Conservation (phyloP, 176 grass and related monocot genomes). For the Rhynchospora breviuscula region DNA sequence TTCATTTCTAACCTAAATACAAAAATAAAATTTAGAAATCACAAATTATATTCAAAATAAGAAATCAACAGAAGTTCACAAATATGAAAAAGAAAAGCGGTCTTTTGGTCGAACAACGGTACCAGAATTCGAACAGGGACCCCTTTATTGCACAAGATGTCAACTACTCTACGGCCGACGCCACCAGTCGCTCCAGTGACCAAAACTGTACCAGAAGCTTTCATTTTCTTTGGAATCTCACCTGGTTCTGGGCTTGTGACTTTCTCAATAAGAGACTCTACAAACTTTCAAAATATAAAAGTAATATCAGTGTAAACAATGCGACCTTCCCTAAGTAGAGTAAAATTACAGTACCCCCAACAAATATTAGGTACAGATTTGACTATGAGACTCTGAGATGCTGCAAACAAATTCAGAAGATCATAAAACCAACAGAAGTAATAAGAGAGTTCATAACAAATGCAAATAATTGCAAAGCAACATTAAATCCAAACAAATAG, state of each 20-base stretch:
- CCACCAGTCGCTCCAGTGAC: slow-evolving; percentile 88
- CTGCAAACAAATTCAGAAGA: not conserved
- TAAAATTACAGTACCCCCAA: not conserved
- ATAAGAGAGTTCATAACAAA: not conserved
- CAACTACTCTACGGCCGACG: slow-evolving; percentile 74
- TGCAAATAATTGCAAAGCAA: not conserved
- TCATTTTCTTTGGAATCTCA: slow-evolving; percentile 50
- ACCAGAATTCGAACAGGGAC: slow-evolving; percentile 77
- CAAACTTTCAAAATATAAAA: slow-evolving; percentile 35
- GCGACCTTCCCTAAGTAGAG: not conserved
- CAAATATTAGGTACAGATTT: not conserved
- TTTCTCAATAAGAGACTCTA: slow-evolving; percentile 77
- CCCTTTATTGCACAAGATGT: slow-evolving; percentile 60
- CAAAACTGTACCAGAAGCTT: slow-evolving; percentile 50
- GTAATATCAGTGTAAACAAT: not conserved
- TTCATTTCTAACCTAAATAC: slow-evolving; percentile 68
- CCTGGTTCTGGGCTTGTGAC: slow-evolving; percentile 37
- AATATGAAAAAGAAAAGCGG: not conserved
- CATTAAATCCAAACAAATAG: not conserved
- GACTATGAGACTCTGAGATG: not conserved
- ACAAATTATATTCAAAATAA: not conserved
- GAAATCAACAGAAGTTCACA: slow-evolving; percentile 29
- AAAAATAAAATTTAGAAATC: not conserved
- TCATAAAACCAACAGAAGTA: not conserved
- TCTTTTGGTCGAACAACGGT: slow-evolving; percentile 18